phyloP scores from a whole-genome alignment of 2,329 filamentous ascomycete species.

The Phialophora tarda region DNA sequence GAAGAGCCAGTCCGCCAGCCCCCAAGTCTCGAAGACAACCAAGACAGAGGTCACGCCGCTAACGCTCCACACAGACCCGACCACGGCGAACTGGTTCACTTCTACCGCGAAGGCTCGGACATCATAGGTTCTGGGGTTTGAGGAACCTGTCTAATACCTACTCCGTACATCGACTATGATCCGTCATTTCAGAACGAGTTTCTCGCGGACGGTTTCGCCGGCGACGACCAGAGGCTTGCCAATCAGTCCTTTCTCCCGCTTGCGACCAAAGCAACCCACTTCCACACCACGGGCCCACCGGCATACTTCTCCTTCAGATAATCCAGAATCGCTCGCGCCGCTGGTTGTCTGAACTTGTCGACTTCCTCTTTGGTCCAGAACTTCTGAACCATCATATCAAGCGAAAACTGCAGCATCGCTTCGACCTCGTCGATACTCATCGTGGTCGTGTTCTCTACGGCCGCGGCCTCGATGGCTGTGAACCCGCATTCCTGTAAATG shows the following conservation, averaged over 20 bases:
- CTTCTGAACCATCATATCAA: conserved; percentile 19
- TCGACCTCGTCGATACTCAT: conserved; percentile 16
- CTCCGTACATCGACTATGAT: too few relatives aligned
- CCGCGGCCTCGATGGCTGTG: conserved; percentile 7
- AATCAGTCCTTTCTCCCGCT: conserved; percentile 13
- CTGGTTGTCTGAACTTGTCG: background rate
- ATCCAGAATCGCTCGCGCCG: conserved; percentile 4
- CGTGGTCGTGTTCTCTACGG: conserved; percentile 6
- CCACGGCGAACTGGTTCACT: too few relatives aligned
- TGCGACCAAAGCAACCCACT: conserved; percentile 19
- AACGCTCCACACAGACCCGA: too few relatives aligned
- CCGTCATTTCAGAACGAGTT: too few relatives aligned
- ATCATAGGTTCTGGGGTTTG: too few relatives aligned
- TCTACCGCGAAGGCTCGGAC: too few relatives aligned
- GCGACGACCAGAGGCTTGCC: too few relatives aligned
- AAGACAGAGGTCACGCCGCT: too few relatives aligned
- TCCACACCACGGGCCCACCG: conserved; percentile 12
- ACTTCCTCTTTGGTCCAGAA: conserved; percentile 22
- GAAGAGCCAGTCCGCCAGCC: too few relatives aligned
- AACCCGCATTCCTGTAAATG: conserved; percentile 17
- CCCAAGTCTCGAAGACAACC: too few relatives aligned
- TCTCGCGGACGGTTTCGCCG: too few relatives aligned
- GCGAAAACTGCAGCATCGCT: conserved; percentile 15
- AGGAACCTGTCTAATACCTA: too few relatives aligned
- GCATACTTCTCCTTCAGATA: conserved; percentile 19